Base-by-base conservation (phyloP, 192 early-diverging fungal genomes). In the Rhizoclosmatium sp. region DNA sequence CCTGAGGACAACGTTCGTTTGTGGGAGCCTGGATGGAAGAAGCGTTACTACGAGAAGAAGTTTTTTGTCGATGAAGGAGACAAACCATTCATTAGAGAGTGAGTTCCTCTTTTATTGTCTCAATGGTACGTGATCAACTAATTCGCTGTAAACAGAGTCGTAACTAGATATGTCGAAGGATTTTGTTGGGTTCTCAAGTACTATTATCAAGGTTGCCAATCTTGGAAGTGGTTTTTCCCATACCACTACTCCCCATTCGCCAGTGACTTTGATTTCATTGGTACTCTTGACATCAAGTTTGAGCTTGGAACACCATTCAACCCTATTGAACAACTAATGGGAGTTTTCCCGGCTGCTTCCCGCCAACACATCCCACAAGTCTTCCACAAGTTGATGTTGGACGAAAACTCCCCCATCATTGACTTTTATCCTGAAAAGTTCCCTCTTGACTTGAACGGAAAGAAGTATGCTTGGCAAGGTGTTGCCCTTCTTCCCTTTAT, bases 401-500 rank as follows among this genome's bases (percentile, higher is more conserved):
- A 95, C 75, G 84, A 88, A 1, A 78, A 91, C 4, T 96, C 94
- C n/a, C 94, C 95, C 2, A 97, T 99, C 59, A 94, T 92, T 79
- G 97, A 99, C 72, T 93, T 99, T 82, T 99, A 95, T 87, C 98
- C 98, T 45, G 86, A 81, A 44, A 91, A 93, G 47, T 98, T 99
- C 86, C 92, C 93, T 2, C 86, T 94, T 14, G 98, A 99, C 78
- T 87, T 98, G 88, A 99, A 99, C 82, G 98, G 98, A 71, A 99
- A 99, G 87, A 98, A 97, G 81, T 93, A 94, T 85, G 92, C 93
- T 3, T 99, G 97, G 97, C 97, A 99, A 86, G 82, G 85, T 7
- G 92, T 99, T n/a, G 96, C 98, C n/a, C 90, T 95, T 62, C 93
- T 99, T 64, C 94, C 97, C 12, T 99, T 99, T 82, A 98, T 99